Percentiles rank a stretch among this genome's conserved stretches.
phyloP scores from a whole-genome alignment of 1,284 basidiomycete species.

The Hemileia vastatrix region DNA sequence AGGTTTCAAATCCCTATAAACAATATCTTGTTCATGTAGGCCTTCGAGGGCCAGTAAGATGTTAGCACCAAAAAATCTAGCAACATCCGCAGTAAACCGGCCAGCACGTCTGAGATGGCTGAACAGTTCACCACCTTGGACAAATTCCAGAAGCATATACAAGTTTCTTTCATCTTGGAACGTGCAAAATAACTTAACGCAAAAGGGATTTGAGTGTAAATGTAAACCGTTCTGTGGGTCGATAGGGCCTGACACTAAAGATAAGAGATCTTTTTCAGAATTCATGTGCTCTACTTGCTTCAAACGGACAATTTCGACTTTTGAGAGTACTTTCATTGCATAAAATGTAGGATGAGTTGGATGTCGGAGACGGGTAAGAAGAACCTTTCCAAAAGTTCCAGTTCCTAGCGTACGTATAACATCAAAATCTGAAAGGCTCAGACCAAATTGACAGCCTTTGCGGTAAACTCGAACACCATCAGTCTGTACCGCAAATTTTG shows the following conservation, averaged over 20 bases:
- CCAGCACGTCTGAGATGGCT: conserved; percentile 48
- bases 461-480: too few species aligned
- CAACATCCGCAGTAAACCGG: conserved; percentile 50
- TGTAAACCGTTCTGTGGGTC: not conserved
- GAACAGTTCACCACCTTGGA: conserved; percentile 51
- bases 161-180: conserved; percentile 49
- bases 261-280: conserved; percentile 50
- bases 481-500: too few species aligned
- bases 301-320: conserved; percentile 50
- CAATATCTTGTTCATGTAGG: conserved; percentile 48
- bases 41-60: conserved; percentile 50
- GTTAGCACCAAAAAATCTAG: conserved; percentile 50
- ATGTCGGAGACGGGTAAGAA: not conserved
- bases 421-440: not conserved
- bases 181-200: conserved; percentile 6
- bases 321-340: conserved; percentile 49
- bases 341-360: not conserved
- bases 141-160: conserved; percentile 52
- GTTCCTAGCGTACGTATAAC: conserved; percentile 9
- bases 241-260: not conserved
- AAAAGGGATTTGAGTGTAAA: conserved; percentile 2
- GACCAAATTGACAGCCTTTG: too few species aligned
- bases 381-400: conserved; percentile 15
- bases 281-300: conserved; percentile 54
- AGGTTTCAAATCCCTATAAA: conserved; percentile 51